phyloP scores from a whole-genome alignment of 1,284 basidiomycete species.

The Golubevia pallescens region DNA sequence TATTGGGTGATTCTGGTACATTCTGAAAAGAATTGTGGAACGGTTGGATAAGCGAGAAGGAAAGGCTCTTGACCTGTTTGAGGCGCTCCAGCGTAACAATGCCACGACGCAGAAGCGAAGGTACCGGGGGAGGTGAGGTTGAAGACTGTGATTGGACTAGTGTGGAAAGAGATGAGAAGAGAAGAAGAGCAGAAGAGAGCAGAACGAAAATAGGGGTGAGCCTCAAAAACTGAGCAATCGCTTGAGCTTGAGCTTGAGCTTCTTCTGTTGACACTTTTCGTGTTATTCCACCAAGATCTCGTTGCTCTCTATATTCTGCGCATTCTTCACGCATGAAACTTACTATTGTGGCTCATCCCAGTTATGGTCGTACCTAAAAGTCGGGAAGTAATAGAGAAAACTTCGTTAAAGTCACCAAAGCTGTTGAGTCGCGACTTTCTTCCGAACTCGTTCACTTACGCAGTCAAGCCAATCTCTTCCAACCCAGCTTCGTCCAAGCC shows the following conservation, averaged over 20 bases:
- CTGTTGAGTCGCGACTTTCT: too few relatives aligned
- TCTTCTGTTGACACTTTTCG: too few relatives aligned
- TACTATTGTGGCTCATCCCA: conserved; percentile 12
- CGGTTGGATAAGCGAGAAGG: conserved; percentile 26
- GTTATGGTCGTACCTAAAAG: conserved; percentile 33
- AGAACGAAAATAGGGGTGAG: too few relatives aligned
- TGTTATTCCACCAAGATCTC: too few relatives aligned
- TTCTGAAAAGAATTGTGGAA: conserved; percentile 30
- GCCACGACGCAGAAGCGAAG: conserved; percentile 35
- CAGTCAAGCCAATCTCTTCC: too few relatives aligned
- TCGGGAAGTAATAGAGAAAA: conserved; percentile 8
- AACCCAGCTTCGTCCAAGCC: too few relatives aligned
- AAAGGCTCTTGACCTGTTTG: conserved; percentile 17
- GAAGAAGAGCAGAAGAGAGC: too few relatives aligned
- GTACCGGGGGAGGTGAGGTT: conserved; percentile 6
- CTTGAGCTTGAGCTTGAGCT: too few relatives aligned
- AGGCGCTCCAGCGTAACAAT: conserved; percentile 36
- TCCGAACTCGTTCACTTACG: too few relatives aligned
- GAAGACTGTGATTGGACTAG: conserved; percentile 23
- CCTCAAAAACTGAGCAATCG: too few relatives aligned
- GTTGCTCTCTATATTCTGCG: too few relatives aligned
- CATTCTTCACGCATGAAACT: not conserved
- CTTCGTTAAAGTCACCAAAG: too few relatives aligned
- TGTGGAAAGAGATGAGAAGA: conserved; percentile 6
- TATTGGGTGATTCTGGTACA: conserved; percentile 34